Conservation (phyloP, 495 filamentous ascomycete genomes). For the Hypoxylon cercidicola region DNA sequence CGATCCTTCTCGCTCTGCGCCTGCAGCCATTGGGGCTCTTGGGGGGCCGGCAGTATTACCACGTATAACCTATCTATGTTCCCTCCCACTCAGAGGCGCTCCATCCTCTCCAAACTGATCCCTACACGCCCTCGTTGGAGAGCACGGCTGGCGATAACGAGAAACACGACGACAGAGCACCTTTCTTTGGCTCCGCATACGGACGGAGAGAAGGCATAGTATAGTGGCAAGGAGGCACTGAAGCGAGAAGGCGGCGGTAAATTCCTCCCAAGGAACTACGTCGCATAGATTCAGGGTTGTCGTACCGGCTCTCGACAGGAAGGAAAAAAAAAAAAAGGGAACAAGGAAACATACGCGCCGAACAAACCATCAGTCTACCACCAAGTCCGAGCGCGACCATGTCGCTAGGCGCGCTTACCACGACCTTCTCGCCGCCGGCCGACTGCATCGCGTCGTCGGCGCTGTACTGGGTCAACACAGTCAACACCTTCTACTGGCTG, state of each 20-base stretch:
- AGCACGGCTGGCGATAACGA: background rate
- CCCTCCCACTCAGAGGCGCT: background rate
- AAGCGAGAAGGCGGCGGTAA: background rate
- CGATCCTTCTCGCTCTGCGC: constrained; percentile 12
- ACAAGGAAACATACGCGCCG: background rate
- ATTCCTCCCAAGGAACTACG: too few relatives aligned
- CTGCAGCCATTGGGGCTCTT: background rate
- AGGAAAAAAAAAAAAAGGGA: background rate
- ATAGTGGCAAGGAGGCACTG: background rate
- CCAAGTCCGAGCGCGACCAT: constrained; percentile 6
- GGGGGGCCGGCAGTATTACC: too few relatives aligned
- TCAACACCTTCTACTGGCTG: constrained; percentile 46
- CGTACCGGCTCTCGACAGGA: background rate
- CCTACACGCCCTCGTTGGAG: background rate
- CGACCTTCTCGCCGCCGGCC: constrained; percentile 45
- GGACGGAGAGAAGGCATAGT: background rate
- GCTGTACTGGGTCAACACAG: constrained; percentile 53
- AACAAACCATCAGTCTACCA: too few relatives aligned
- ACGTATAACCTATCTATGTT: too few relatives aligned
- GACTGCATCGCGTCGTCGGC: constrained; percentile 48
- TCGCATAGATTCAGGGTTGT: too few relatives aligned
- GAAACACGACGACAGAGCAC: background rate
- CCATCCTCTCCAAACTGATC: background rate
- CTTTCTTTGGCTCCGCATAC: background rate
- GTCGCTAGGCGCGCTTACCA: constrained; percentile 52